phyloP scores from a whole-genome alignment of 192 early-diverging fungal species.

The Dispira simplex region DNA sequence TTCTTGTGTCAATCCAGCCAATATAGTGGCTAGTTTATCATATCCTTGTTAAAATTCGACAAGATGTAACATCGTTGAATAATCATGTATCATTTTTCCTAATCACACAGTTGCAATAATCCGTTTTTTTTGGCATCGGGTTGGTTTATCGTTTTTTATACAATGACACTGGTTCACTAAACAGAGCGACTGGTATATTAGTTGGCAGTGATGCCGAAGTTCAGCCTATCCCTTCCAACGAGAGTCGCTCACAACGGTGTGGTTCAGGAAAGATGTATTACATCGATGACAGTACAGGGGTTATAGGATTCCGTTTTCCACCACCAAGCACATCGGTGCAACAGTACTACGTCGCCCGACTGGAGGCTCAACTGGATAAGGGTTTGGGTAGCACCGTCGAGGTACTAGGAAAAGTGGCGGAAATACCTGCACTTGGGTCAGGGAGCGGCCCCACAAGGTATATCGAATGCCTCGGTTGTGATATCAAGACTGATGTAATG shows the following conservation, averaged over 20 bases:
- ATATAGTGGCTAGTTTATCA: too few species aligned
- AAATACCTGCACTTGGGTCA: not conserved
- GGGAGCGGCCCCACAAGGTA: not conserved
- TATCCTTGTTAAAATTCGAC: too few species aligned
- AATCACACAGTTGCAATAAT: not conserved
- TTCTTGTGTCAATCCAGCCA: too few species aligned
- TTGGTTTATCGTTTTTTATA: not conserved
- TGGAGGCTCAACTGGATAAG: not conserved
- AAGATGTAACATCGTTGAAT: too few species aligned
- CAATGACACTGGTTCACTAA: not conserved
- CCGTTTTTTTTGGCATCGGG: not conserved
- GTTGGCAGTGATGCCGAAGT: too few species aligned
- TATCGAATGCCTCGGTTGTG: not conserved
- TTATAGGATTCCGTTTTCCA: not conserved
- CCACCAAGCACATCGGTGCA: not conserved
- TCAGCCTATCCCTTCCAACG: too few species aligned
- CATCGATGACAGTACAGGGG: not conserved
- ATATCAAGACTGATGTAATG: conserved; percentile 8
- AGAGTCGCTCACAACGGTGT: not conserved
- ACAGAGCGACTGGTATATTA: not conserved
- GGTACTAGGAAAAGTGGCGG: not conserved
- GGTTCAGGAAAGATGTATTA: not conserved
- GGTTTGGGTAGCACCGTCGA: not conserved
- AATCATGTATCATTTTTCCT: not conserved
- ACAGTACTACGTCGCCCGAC: not conserved